Evolutionary conservation across 208 protist species (phyloP).

Genomic region (Trypanosoma melophagium): DNA sequence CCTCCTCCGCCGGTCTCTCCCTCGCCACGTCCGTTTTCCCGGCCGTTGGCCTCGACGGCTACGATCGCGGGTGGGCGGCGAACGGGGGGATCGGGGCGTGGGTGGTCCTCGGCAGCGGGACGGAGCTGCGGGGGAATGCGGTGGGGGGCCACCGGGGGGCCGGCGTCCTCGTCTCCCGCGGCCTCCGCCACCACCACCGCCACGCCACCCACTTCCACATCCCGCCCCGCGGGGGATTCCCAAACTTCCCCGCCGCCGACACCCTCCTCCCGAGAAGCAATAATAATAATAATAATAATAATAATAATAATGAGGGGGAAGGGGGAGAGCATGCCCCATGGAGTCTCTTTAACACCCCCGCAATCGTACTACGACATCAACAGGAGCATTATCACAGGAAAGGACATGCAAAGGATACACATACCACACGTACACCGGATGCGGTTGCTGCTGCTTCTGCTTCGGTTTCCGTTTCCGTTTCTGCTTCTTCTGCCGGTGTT

Average conservation of each 20-base stretch:
- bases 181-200: conserved; percentile 54
- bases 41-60: conserved; percentile 21
- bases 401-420: too few relatives aligned
- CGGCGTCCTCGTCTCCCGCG: conserved; percentile 59
- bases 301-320: too few relatives aligned
- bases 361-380: too few relatives aligned
- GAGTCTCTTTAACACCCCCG: too few relatives aligned
- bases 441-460: too few relatives aligned
- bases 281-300: too few relatives aligned
- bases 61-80: conserved; percentile 51
- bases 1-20: conserved; percentile 51
- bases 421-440: too few relatives aligned
- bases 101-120: conserved; percentile 64
- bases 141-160: conserved; percentile 55
- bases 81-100: conserved; percentile 84
- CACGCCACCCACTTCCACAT: conserved; percentile 5
- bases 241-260: conserved; percentile 7
- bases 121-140: conserved; percentile 44
- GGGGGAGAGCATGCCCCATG: too few relatives aligned
- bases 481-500: too few relatives aligned
- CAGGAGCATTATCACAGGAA: too few relatives aligned
- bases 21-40: conserved; percentile 53
- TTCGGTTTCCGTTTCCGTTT: too few relatives aligned
- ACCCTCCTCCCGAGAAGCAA: too few relatives aligned
- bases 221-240: not conserved